These are phyloP conservation scores for Sporothrix euskadiensis DNA, from an alignment of 2,329 filamentous ascomycete species.

Conservation along the genomic window DNA sequence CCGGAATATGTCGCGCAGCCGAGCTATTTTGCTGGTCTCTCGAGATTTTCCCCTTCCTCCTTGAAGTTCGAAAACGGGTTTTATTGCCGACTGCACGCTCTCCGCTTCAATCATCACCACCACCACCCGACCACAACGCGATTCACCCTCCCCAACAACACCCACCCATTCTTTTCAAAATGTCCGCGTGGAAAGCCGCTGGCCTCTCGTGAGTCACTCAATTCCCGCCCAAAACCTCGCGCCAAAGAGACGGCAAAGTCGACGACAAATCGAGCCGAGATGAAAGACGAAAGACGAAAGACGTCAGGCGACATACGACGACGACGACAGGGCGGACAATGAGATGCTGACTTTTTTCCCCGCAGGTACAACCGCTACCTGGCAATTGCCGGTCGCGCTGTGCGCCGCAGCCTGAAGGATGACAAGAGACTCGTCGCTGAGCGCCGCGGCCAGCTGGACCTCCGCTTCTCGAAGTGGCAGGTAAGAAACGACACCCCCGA, in stretches of 20 bases:
- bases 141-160: constrained; percentile 16
- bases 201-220: constrained; percentile 78
- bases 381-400: constrained; percentile 86
- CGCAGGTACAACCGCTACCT: constrained; percentile 99
- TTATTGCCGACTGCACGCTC: constrained; percentile 33
- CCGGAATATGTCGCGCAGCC: constrained; percentile 31
- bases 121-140: constrained; percentile 38
- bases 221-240: background rate
- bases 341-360: background rate
- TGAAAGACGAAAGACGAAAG: background rate
- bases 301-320: background rate
- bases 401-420: constrained; percentile 97
- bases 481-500: constrained; percentile 51
- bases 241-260: background rate
- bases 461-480: constrained; percentile 93
- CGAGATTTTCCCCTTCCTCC: constrained; percentile 26
- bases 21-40: constrained; percentile 28
- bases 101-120: constrained; percentile 30
- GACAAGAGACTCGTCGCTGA: constrained; percentile 84
- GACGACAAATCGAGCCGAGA: constrained; percentile 9
- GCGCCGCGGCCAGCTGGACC: constrained; percentile 83
- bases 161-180: constrained; percentile 56
- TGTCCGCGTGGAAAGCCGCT: constrained; percentile 99
- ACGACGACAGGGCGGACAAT: background rate
- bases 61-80: constrained; percentile 24